Evolutionary conservation across 192 early-diverging fungal genomes (phyloP).

Genomic region (Chytriomyces sp.): DNA sequence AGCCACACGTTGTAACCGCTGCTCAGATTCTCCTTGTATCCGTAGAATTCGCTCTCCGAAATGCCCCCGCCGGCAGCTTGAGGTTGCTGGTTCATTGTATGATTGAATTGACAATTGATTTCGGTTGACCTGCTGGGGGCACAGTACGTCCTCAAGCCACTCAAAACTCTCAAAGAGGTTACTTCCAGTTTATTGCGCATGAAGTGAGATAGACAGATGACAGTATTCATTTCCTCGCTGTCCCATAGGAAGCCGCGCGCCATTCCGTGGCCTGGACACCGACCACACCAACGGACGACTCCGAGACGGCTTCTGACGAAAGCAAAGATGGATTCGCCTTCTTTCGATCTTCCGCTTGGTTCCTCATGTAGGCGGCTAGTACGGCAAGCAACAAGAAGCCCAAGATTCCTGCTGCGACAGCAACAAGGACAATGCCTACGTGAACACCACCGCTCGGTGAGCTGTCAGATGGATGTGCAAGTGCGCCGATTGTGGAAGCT

Average conservation of each 20-base stretch:
- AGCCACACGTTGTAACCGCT: background rate
- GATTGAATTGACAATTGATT: too few species aligned
- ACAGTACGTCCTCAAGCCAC: too few species aligned
- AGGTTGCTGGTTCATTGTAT: too few species aligned
- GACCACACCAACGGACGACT: background rate
- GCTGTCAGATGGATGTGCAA: background rate
- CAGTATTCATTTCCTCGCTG: too few species aligned
- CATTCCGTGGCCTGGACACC: background rate
- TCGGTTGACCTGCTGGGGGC: too few species aligned
- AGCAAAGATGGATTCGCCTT: background rate
- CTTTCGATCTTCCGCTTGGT: background rate
- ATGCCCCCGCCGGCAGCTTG: too few species aligned
- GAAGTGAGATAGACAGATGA: too few species aligned
- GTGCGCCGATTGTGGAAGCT: background rate
- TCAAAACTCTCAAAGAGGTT: too few species aligned
- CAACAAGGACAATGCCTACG: background rate
- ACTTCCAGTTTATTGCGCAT: too few species aligned
- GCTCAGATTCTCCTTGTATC: background rate
- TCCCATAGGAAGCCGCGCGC: too few species aligned
- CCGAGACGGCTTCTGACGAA: background rate
- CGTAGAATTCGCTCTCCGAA: slow-evolving; percentile 15
- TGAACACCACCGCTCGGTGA: background rate
- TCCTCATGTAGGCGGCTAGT: background rate
- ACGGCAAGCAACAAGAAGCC: background rate
- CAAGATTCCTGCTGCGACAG: background rate